Percentiles rank a stretch among this genome's conserved stretches.
phyloP scores from a whole-genome alignment of 73 alveolate species.

The Symbiodinium natans region DNA sequence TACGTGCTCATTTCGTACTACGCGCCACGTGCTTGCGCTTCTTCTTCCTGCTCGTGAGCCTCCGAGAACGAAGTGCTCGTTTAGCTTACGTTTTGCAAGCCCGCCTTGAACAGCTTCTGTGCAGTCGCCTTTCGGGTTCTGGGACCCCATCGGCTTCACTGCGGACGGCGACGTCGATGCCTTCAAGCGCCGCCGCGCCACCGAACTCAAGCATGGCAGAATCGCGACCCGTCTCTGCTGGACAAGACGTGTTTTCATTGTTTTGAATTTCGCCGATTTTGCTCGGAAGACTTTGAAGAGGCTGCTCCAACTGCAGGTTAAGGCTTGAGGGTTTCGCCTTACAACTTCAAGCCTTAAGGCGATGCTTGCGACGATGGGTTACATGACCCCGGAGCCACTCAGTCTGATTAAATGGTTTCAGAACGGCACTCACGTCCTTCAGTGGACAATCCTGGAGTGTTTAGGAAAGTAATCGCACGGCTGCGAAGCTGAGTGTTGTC shows the following conservation, averaged over 20 bases:
- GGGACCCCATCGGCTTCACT: constrained; percentile 1
- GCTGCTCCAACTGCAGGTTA: too few species aligned
- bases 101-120: too few species aligned
- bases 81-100: too few species aligned
- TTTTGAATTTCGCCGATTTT: too few species aligned
- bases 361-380: not conserved
- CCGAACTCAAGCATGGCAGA: not conserved
- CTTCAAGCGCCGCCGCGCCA: constrained; percentile 4
- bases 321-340: too few species aligned
- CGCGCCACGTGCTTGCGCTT: not conserved
- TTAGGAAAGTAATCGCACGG: too few species aligned
- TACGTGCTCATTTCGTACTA: not conserved
- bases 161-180: not conserved
- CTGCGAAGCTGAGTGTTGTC: too few species aligned
- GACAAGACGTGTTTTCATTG: too few species aligned
- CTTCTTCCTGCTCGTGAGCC: not conserved
- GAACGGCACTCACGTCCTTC: too few species aligned
- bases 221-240: not conserved
- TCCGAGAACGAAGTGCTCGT: not conserved
- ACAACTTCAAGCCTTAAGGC: not conserved
- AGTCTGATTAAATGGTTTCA: too few species aligned
- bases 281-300: too few species aligned
- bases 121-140: not conserved
- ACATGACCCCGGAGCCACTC: not conserved
- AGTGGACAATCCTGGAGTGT: too few species aligned